These are phyloP conservation scores for Xylaria sp. DNA, from an alignment of 2,329 filamentous ascomycete species.

Conservation along the genomic window DNA sequence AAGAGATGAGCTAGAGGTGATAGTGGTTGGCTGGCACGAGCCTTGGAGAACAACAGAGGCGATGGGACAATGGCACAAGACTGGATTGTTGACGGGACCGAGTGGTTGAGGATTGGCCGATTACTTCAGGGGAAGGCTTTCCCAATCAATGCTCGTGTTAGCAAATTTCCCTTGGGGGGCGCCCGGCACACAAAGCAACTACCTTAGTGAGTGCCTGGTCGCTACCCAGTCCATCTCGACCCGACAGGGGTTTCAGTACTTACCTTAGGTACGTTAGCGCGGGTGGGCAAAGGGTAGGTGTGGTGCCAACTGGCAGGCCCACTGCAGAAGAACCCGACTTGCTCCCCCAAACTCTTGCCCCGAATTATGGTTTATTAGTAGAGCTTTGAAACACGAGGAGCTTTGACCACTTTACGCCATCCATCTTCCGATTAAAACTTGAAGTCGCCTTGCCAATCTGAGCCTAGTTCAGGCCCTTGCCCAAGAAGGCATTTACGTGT, in stretches of 20 bases:
- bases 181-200: conserved; percentile 34
- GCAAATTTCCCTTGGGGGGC: conserved; percentile 44
- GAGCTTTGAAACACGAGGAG: conserved; percentile 25
- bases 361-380: conserved; percentile 24
- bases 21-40: conserved; percentile 2
- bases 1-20: conserved; percentile 5
- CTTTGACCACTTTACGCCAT: conserved; percentile 31
- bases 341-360: neutral
- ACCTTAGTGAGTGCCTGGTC: no score
- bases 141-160: conserved; percentile 40
- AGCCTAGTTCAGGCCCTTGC: neutral
- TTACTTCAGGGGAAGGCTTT: conserved; percentile 45
- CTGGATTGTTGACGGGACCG: conserved; percentile 38
- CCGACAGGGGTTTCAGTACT: conserved; percentile 17
- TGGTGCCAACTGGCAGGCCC: conserved; percentile 29
- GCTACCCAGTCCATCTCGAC: neutral
- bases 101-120: conserved; percentile 35
- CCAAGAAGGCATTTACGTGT: no score
- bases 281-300: neutral
- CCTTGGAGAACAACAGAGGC: conserved; percentile 32
- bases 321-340: neutral
- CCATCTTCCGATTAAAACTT: neutral
- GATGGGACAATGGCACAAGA: no score
- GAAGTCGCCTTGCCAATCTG: neutral
- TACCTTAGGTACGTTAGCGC: no score